Percentiles rank a stretch among this genome's conserved stretches.
These are phyloP conservation scores for Lolium perenne DNA, from an alignment of 176 grass and related monocot genomes.

Conservation along the genomic window DNA sequence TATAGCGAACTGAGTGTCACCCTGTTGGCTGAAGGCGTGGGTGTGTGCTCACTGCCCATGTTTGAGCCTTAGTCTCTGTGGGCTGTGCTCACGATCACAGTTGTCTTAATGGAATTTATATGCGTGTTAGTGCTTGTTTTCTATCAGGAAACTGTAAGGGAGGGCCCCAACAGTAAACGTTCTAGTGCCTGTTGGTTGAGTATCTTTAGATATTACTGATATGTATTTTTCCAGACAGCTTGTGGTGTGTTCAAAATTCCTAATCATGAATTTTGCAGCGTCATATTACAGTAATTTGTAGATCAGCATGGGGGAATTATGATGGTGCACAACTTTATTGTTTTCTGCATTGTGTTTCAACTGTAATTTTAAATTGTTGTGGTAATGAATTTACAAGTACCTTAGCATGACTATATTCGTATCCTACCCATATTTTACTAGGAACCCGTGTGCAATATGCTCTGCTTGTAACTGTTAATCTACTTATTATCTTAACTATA, in stretches of 20 bases:
- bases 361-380: background rate
- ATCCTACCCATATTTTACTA: background rate
- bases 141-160: background rate
- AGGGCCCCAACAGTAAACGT: background rate
- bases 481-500: slow-evolving; percentile 3
- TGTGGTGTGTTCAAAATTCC: background rate
- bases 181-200: background rate
- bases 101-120: slow-evolving; percentile 20
- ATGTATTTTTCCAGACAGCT: background rate
- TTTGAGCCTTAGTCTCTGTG: slow-evolving; percentile 15
- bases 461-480: slow-evolving; percentile 33
- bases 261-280: background rate
- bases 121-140: background rate
- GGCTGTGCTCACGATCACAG: background rate
- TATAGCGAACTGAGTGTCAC: background rate
- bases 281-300: background rate
- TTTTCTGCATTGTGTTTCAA: background rate
- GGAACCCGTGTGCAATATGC: background rate
- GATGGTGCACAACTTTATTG: background rate
- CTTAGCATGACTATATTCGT: slow-evolving; percentile 3
- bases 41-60: background rate
- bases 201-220: background rate
- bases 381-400: slow-evolving; percentile 1
- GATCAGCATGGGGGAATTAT: slow-evolving; percentile 11
- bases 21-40: background rate